Evolutionary conservation across 1,139 yeast genomes (phyloP).

Genomic region (Kurtzmaniella quercitrusa): DNA sequence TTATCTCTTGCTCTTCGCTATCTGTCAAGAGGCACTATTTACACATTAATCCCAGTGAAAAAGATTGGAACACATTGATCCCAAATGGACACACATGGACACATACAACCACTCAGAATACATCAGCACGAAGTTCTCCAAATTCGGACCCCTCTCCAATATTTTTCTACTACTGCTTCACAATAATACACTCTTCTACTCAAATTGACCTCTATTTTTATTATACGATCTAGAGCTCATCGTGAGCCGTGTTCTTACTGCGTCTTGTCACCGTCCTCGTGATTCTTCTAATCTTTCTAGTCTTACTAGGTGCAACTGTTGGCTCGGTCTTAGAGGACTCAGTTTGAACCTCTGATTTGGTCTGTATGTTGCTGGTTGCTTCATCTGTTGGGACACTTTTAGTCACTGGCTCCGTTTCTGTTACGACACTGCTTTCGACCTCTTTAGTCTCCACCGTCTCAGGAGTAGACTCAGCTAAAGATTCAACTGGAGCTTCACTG

Average conservation of each 20-base stretch:
- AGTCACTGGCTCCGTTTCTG: background rate
- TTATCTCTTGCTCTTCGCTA: too few relatives aligned
- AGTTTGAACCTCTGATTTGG: background rate
- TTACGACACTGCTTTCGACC: background rate
- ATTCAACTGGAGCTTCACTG: conserved; percentile 9
- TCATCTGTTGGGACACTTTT: background rate
- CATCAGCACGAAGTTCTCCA: too few relatives aligned
- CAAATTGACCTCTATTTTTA: background rate
- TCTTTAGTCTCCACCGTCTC: background rate
- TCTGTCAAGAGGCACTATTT: too few relatives aligned
- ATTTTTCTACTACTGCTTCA: background rate
- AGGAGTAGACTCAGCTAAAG: background rate
- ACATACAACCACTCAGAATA: too few relatives aligned
- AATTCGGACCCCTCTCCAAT: too few relatives aligned
- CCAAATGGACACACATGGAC: too few relatives aligned
- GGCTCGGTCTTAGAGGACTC: background rate
- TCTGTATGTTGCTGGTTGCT: background rate
- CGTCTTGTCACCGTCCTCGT: conserved; percentile 6
- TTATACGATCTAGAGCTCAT: conserved; percentile 4
- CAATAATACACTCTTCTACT: background rate
- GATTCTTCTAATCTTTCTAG: conserved; percentile 1
- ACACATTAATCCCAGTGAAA: too few relatives aligned
- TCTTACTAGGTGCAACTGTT: background rate
- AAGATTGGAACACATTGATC: too few relatives aligned
- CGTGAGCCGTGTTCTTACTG: conserved; percentile 4